Evolutionary conservation across 2,329 filamentous ascomycete species (phyloP), one percentile per base, ranked within the genome.

Genomic region (Cladosporium sp.): DNA sequence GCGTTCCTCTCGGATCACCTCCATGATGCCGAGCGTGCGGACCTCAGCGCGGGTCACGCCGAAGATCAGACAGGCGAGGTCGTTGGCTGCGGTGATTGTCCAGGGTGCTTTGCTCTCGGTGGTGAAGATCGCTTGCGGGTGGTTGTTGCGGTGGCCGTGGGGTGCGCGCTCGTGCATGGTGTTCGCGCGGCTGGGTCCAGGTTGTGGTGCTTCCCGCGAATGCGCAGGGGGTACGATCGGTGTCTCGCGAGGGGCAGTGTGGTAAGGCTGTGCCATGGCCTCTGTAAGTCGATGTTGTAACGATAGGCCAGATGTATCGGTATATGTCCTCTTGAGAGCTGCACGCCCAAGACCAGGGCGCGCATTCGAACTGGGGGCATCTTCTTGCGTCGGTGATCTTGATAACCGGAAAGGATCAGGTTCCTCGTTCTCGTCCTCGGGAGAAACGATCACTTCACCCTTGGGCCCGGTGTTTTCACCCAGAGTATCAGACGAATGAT

Each of bases 1-100:
- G 54, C 90, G 81, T 69, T 96, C 92, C 68, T 91, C 84, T 69
- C 92, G 87, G 14, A 98, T 90, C 31, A 98, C 89, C 67, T 97
- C 91, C 54, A 98, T 72, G 53, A 98, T 97, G 44, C 93, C 92
- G 76, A 97, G 84, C 66, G 90, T 96, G 52, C 90, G 84, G 19
- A 98, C 88, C 70, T 98, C 93, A 4, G 89, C 88, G 65, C 89
- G 89, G n/a, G 91, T 95, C 9, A 98, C 89, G n/a, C 93, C 93
- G 72, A 97, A 98, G n/a, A 97, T 86, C 41, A 98, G 77, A 70
- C 93, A 98, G 14, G 93, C 93, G 45, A 98, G 77, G 67, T 98
- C 93, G 66, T 98, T 98, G 46, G 93, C 93, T 3, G 93, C 89
- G 49, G 96, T 81, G 55, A 98, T 96, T 1, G 92, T 98, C 87